Conservation (phyloP, 257 asterid genomes). For the Galeopsis tetrahit region DNA sequence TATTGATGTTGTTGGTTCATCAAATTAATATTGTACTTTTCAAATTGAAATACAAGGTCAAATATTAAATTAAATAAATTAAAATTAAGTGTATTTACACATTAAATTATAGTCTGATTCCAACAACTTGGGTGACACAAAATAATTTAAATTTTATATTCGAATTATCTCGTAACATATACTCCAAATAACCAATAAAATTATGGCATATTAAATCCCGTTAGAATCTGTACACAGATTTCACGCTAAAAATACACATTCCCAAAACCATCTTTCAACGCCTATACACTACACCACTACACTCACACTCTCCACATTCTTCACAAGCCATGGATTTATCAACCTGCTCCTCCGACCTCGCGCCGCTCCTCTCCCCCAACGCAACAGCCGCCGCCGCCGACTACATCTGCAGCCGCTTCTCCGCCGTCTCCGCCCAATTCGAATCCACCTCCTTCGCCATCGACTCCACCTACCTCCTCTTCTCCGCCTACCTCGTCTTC, state of each 20-base stretch:
- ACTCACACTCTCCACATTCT: not conserved
- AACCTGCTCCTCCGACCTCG: conserved; percentile 45
- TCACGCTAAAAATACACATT: not conserved
- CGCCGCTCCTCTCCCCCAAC: conserved; percentile 42
- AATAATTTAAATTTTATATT: no score
- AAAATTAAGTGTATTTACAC: no score
- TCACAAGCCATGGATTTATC: conserved; percentile 40
- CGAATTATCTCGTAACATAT: no score
- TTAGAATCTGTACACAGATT: not conserved
- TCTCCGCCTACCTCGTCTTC: conserved; percentile 61
- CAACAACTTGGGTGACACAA: no score
- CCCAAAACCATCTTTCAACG: not conserved
- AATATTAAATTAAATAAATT: no score
- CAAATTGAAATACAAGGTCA: no score
- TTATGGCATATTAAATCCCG: not conserved
- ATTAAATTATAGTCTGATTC: no score
- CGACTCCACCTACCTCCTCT: conserved; percentile 62
- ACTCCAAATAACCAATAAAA: no score
- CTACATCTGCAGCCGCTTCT: conserved; percentile 53
- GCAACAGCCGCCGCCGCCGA: conserved; percentile 48
- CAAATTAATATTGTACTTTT: no score
- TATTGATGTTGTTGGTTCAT: no score
- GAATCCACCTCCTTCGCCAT: conserved; percentile 48
- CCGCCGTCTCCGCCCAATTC: conserved; percentile 42
- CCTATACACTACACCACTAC: not conserved